Percentiles rank a stretch among this genome's conserved stretches.
Conservation (phyloP, 805 yeast species). For the Lipomyces chichibuensis region DNA sequence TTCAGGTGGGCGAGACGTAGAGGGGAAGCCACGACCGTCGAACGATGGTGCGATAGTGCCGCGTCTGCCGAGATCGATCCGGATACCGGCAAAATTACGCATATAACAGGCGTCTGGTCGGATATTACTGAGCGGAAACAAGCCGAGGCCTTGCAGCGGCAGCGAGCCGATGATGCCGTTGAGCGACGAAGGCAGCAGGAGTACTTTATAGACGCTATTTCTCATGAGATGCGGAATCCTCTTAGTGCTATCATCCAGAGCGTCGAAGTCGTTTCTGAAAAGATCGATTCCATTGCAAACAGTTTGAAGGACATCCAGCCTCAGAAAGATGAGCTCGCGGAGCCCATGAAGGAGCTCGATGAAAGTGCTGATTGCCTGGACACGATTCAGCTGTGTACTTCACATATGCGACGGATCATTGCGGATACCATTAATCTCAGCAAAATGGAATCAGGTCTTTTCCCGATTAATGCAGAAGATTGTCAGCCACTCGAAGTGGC, state of each 20-base stretch:
- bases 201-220: constrained; percentile 79
- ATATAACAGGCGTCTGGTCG: constrained; percentile 32
- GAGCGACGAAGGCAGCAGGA: constrained; percentile 36
- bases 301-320: constrained; percentile 54
- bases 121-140: constrained; percentile 35
- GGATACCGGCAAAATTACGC: constrained; percentile 25
- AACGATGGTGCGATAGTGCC: constrained; percentile 35
- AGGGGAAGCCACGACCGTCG: constrained; percentile 23
- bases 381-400: constrained; percentile 31
- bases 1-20: constrained; percentile 32
- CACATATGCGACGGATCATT: constrained; percentile 49
- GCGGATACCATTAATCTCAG: constrained; percentile 73
- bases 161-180: constrained; percentile 36
- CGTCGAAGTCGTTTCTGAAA: constrained; percentile 92
- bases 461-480: constrained; percentile 30
- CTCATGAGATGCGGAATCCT: constrained; percentile 94
- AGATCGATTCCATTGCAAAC: constrained; percentile 64
- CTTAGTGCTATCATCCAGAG: constrained; percentile 93
- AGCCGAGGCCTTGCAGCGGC: constrained; percentile 33
- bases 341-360: constrained; percentile 82
- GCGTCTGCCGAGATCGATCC: constrained; percentile 33
- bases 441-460: constrained; percentile 34
- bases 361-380: constrained; percentile 74
- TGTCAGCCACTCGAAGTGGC: constrained; percentile 29
- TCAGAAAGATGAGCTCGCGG: constrained; percentile 77